A percentile compares a stretch with the other conserved stretches of the same genome.
Evolutionary conservation across 495 filamentous ascomycete genomes (phyloP).

Genomic region (Penicillium diatomitis): DNA sequence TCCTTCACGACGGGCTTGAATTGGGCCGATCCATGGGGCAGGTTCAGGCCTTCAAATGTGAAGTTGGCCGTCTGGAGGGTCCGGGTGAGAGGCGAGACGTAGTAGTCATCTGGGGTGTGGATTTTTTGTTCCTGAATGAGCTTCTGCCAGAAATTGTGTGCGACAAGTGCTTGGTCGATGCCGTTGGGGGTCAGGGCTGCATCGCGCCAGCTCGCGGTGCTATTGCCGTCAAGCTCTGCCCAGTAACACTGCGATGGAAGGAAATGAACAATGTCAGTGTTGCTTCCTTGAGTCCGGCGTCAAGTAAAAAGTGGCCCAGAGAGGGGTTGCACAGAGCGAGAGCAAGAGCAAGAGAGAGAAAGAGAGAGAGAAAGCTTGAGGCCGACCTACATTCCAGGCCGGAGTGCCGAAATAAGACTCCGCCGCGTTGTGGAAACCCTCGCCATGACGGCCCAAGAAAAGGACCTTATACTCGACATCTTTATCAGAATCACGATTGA

Average conservation of each 20-base stretch:
- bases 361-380: background rate
- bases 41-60: conserved; percentile 47
- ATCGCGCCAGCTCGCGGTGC: conserved; percentile 57
- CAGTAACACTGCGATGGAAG: conserved; percentile 52
- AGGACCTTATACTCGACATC: conserved; percentile 58
- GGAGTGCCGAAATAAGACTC: conserved; percentile 57
- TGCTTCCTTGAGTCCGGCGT: too few relatives aligned
- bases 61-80: conserved; percentile 55
- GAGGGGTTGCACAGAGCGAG: background rate
- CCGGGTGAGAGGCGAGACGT: conserved; percentile 59
- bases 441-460: conserved; percentile 61
- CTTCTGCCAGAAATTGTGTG: conserved; percentile 55
- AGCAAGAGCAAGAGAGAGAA: background rate
- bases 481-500: conserved; percentile 40
- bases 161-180: conserved; percentile 49
- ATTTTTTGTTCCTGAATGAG: conserved; percentile 44
- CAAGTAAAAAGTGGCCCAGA: too few relatives aligned
- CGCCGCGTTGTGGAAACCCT: conserved; percentile 61
- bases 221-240: conserved; percentile 60
- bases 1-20: conserved; percentile 63
- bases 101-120: conserved; percentile 57
- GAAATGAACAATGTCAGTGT: too few relatives aligned
- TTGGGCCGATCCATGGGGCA: conserved; percentile 33
- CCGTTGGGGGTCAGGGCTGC: conserved; percentile 56
- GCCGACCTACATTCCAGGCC: conserved; percentile 52